Percentiles rank a stretch among this genome's conserved stretches.
These are phyloP conservation scores for Magnaporthiopsis poae DNA, from an alignment of 2,329 filamentous ascomycete genomes.

Conservation along the genomic window DNA sequence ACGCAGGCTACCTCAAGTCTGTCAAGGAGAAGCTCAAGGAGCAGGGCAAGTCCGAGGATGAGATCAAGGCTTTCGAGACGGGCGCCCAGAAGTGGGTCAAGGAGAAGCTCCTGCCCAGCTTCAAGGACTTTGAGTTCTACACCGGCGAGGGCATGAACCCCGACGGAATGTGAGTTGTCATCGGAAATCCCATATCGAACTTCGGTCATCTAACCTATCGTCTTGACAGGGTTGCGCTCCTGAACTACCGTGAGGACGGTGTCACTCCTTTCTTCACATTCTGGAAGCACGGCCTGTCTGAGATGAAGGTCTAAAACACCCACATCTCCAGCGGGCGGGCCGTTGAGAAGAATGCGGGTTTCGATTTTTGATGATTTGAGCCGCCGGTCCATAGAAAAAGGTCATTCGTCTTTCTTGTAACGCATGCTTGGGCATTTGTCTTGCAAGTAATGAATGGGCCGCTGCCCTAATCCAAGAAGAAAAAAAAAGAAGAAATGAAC, in stretches of 20 bases:
- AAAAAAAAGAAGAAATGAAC: not conserved
- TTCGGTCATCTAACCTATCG: not conserved
- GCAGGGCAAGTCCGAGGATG: slow-evolving; percentile 46
- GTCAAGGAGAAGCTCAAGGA: slow-evolving; percentile 63
- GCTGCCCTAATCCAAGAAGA: not conserved
- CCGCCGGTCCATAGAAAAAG: not conserved
- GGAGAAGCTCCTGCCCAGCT: slow-evolving; percentile 69
- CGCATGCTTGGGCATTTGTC: not conserved
- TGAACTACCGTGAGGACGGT: slow-evolving; percentile 97
- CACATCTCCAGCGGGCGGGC: not conserved
- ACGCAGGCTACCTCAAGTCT: slow-evolving; percentile 77
- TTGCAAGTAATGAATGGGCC: not conserved
- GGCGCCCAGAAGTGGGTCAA: slow-evolving; percentile 67
- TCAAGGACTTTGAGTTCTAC: slow-evolving; percentile 94
- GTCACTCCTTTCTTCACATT: slow-evolving; percentile 77
- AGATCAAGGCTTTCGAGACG: slow-evolving; percentile 69
- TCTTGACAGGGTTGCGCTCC: slow-evolving; percentile 50
- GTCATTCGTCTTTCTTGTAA: not conserved
- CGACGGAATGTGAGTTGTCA: slow-evolving; percentile 71
- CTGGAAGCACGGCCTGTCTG: slow-evolving; percentile 89
- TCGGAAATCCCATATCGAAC: not conserved
- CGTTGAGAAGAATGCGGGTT: not conserved
- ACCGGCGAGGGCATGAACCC: slow-evolving; percentile 86
- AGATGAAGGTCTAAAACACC: slow-evolving; percentile 75
- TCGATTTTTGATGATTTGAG: not conserved